These are phyloP conservation scores for Amanita thiersii DNA, from an alignment of 768 basidiomycete genomes.

Conservation along the genomic window DNA sequence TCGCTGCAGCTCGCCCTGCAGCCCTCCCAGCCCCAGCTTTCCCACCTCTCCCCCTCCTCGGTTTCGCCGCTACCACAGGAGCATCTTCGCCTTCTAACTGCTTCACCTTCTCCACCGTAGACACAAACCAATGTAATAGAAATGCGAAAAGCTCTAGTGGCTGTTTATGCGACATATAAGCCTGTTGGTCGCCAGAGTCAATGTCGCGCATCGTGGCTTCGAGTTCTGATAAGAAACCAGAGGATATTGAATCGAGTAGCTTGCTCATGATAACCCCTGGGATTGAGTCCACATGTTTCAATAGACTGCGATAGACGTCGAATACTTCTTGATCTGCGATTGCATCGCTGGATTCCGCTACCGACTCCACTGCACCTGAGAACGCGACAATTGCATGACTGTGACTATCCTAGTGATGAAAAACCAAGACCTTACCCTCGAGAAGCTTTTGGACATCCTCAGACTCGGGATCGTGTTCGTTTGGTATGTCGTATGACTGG, in stretches of 20 bases:
- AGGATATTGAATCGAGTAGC: slow-evolving; percentile 78
- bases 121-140: slow-evolving; percentile 85
- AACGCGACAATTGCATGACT: slow-evolving; percentile 4
- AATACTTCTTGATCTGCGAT: slow-evolving; percentile 65
- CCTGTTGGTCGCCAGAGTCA: slow-evolving; percentile 59
- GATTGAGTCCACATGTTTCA: slow-evolving; percentile 66
- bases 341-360: slow-evolving; percentile 68
- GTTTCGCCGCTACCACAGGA: slow-evolving; percentile 37
- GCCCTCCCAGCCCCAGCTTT: slow-evolving; percentile 33
- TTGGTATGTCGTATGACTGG: slow-evolving; percentile 53
- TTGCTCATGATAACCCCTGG: slow-evolving; percentile 69
- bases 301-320: slow-evolving; percentile 72
- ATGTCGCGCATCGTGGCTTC: slow-evolving; percentile 66
- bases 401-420: slow-evolving; percentile 4
- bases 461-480: slow-evolving; percentile 56
- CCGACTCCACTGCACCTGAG: slow-evolving; percentile 71
- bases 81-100: slow-evolving; percentile 37
- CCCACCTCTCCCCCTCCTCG: slow-evolving; percentile 52
- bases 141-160: slow-evolving; percentile 92
- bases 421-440: slow-evolving; percentile 36
- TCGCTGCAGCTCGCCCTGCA: slow-evolving; percentile 26
- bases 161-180: slow-evolving; percentile 51
- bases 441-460: slow-evolving; percentile 49
- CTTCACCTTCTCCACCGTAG: slow-evolving; percentile 72
- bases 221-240: slow-evolving; percentile 64